phyloP scores from a whole-genome alignment of 768 basidiomycete genomes.

The Paxillus rubicundulus region DNA sequence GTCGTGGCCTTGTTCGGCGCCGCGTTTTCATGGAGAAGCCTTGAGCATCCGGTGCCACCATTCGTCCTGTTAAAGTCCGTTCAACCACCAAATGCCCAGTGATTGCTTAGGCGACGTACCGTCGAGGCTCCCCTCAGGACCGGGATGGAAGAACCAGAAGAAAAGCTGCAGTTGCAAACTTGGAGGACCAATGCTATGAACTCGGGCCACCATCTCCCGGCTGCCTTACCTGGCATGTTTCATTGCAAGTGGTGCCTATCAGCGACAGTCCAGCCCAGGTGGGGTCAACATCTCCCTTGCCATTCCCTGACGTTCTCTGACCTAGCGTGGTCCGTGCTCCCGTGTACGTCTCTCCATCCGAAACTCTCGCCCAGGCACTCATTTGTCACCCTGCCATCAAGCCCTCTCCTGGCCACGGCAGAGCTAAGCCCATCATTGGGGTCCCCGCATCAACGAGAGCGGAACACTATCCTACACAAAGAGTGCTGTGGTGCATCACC shows the following conservation, averaged over 20 bases:
- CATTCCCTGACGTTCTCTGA: too few species aligned
- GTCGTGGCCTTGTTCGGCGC: conserved; percentile 9
- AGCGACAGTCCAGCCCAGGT: conserved; percentile 75
- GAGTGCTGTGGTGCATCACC: background rate
- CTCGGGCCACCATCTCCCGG: background rate
- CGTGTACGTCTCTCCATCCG: too few species aligned
- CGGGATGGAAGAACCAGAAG: conserved; percentile 85
- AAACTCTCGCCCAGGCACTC: too few species aligned
- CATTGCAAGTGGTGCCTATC: conserved; percentile 56
- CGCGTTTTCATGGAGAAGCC: conserved; percentile 60
- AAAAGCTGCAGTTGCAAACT: conserved; percentile 47
- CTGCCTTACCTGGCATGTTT: conserved; percentile 62
- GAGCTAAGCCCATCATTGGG: too few species aligned
- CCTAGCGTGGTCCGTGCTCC: too few species aligned
- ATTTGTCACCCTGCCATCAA: too few species aligned
- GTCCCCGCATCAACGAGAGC: too few species aligned
- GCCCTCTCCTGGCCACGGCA: too few species aligned
- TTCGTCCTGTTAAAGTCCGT: conserved; percentile 52
- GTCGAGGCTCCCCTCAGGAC: conserved; percentile 65
- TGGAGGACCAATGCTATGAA: background rate
- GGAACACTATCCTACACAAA: too few species aligned
- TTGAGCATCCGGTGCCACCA: conserved; percentile 45
- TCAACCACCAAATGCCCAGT: background rate
- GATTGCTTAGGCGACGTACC: conserved; percentile 37
- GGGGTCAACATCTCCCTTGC: conserved; percentile 73